These are phyloP conservation scores for Syzygium aromaticum DNA, from an alignment of 345 rosid genomes.

Conservation along the genomic window DNA sequence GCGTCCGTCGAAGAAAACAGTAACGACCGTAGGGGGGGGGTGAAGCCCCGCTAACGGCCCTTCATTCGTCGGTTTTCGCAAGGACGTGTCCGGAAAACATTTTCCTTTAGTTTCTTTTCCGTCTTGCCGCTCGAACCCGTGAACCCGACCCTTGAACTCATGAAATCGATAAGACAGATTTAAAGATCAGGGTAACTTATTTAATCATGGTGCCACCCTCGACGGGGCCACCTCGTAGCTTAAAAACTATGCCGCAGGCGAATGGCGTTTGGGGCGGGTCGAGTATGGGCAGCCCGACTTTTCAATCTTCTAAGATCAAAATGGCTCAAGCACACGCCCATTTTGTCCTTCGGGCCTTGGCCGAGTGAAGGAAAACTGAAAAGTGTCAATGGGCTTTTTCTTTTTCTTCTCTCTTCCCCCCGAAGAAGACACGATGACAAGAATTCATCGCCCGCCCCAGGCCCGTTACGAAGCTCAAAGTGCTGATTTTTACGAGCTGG, in stretches of 20 bases:
- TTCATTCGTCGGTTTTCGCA: neutral
- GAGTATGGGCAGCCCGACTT: neutral
- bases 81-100: neutral
- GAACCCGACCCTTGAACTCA: rapidly evolving
- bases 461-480: neutral
- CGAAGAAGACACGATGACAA: neutral
- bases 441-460: neutral
- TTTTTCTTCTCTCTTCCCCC: neutral
- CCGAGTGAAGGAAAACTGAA: neutral
- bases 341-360: neutral
- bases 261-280: no score
- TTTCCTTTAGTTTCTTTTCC: neutral
- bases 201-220: neutral
- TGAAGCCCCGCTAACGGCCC: neutral
- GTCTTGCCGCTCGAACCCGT: neutral
- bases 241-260: neutral
- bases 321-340: neutral
- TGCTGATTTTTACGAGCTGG: neutral
- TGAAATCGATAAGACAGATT: rapidly evolving
- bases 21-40: neutral
- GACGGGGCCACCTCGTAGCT: no score
- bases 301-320: neutral
- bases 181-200: neutral
- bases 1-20: neutral
- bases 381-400: neutral